Evolutionary conservation across 2,329 filamentous ascomycete species (phyloP).

Genomic region (Colletotrichum filicis): DNA sequence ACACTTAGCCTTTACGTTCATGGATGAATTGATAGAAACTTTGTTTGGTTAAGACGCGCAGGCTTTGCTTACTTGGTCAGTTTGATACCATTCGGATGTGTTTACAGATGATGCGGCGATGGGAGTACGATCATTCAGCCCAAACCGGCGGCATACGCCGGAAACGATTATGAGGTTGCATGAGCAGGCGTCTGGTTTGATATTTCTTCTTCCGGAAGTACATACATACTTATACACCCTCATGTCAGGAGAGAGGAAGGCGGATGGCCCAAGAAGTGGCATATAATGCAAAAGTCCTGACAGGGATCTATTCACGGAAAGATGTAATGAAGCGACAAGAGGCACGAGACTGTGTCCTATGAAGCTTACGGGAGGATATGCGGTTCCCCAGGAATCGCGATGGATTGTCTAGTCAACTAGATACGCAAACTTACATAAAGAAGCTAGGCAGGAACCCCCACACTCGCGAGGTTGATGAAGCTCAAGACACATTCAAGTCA

Average conservation of each 20-base stretch:
- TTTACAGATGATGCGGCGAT: neutral
- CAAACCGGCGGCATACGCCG: neutral
- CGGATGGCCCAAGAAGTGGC: neutral
- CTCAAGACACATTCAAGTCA: neutral
- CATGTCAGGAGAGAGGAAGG: neutral
- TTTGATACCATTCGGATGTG: neutral
- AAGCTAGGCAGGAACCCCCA: neutral
- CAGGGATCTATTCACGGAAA: neutral
- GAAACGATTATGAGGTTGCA: conserved; percentile 5
- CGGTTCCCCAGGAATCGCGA: neutral
- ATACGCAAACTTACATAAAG: neutral
- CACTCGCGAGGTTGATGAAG: too few relatives aligned
- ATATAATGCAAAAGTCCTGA: neutral
- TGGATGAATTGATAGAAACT: conserved; percentile 76
- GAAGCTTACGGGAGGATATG: neutral
- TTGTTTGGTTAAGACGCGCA: conserved; percentile 63
- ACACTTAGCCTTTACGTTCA: conserved; percentile 75
- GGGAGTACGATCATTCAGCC: neutral
- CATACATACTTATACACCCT: neutral
- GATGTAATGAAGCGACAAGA: neutral
- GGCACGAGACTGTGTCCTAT: neutral
- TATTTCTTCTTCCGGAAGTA: neutral
- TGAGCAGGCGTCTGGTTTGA: conserved; percentile 10
- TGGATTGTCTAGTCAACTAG: neutral
- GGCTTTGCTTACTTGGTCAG: neutral